Conservation (phyloP, 768 basidiomycete genomes). For the Roridomyces roridus region DNA sequence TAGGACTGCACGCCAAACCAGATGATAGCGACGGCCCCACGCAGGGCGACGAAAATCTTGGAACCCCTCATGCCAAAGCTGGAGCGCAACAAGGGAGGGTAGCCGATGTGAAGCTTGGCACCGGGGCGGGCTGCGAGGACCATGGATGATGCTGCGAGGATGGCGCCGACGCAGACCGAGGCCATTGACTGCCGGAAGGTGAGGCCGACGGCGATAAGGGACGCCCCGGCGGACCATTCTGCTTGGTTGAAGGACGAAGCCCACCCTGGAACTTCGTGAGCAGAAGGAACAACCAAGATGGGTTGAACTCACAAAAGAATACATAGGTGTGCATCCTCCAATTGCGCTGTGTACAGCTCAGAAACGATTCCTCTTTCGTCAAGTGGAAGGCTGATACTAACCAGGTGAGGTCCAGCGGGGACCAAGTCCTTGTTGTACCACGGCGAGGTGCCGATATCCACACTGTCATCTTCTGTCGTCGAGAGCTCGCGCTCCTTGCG, state of each 20-base stretch:
- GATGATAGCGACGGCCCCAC: slow-evolving; percentile 28
- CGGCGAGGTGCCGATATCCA: slow-evolving; percentile 15
- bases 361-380: too few species aligned
- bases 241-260: slow-evolving; percentile 26
- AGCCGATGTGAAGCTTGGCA: slow-evolving; percentile 28
- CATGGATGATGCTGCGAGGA: slow-evolving; percentile 25
- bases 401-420: slow-evolving; percentile 12
- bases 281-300: not conserved
- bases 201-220: slow-evolving; percentile 29
- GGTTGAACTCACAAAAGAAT: slow-evolving; percentile 18
- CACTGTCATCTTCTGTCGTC: not conserved
- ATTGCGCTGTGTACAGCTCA: slow-evolving; percentile 2
- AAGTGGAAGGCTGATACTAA: not conserved
- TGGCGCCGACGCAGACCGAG: slow-evolving; percentile 23
- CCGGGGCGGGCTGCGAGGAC: slow-evolving; percentile 27
- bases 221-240: slow-evolving; percentile 27
- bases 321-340: slow-evolving; percentile 26
- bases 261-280: slow-evolving; percentile 15
- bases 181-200: slow-evolving; percentile 30
- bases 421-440: slow-evolving; percentile 26
- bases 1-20: slow-evolving; percentile 30
- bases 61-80: slow-evolving; percentile 29
- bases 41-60: slow-evolving; percentile 27
- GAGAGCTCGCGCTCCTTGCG: too few species aligned
- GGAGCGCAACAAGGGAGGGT: slow-evolving; percentile 26